Base-by-base conservation (phyloP, 2,329 filamentous ascomycete genomes). In the Cladosporium sp. region DNA sequence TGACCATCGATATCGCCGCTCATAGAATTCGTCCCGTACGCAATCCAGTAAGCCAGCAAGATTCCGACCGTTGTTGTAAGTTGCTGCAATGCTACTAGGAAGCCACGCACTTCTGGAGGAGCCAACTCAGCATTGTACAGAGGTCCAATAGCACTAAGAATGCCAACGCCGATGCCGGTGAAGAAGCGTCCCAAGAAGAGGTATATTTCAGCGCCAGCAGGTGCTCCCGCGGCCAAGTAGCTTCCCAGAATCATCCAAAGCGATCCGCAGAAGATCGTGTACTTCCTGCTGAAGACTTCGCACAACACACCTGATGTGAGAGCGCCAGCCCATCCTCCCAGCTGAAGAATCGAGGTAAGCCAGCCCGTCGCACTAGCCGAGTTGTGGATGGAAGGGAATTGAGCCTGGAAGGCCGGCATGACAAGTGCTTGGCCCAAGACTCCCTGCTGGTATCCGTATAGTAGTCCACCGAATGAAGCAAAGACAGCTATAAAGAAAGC, bases 121-220 rank as follows among this genome's bases (percentile, higher is more conserved):
- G 73, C 70, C 25, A 83, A 76, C 71, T 86, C 85, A 30, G 78
- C 77, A 59, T 79, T 79, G 68, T 81, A 82, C 73, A 81, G 78
- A 7, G 75, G 74, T 10, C 48, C 53, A 16, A 90, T 89, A 79
- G 88, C 88, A 1, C 87, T 87, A 10, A 91, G 76, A 39, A 84
- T 85, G 69, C 89, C 89, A 21, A 91, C 88, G 16, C 88, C 89
- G 77, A 91, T 86, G 18, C 75, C 79, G 49, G 89, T 90, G 68
- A 91, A 81, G 71, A 91, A 91, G 18, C 89, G 83, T 2, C 89
- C 89, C 0, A 82, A 70, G 0, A 91, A 85, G 89, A 93, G 91
- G 14, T 76, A 74, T 2, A 77, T 68, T 1, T 93, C 88, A 0
- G 81, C 85, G 3, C 72, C 76, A 67, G 86, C 83, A 58, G 78